Base-by-base conservation (phyloP, 108 stramenopile genomes). In the Epipyxis sp. region DNA sequence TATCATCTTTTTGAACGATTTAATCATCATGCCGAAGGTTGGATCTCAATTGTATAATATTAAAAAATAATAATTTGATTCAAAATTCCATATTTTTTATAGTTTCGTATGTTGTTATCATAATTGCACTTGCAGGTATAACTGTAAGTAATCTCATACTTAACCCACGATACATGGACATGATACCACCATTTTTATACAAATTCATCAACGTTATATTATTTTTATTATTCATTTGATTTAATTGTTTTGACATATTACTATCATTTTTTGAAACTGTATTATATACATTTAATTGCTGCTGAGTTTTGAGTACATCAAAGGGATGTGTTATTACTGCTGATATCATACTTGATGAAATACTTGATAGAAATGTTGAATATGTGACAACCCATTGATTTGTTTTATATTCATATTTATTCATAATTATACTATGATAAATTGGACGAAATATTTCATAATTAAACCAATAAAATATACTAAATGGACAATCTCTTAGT, bases 101-200 rank as follows among this genome's bases (percentile, higher is more conserved):
- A 40, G 88, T 78, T 78, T 96, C 95, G 76, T 96, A 96, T 59
- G 88, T 89, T 29, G 92, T 81, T 54, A 98, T 90, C 95, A 98
- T 98, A 61, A 95, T 91, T n/a, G 92, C 95, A 87, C 93, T 95
- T 0, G 92, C 91, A 2, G 97, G 97, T 32, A 91, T 94, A 0
- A 96, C 92, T 77, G 95, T 95, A 13, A 90, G 81, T 80, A 93
- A 86, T 34, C 97, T 69, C 10, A 95, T 82, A 40, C 69, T 61
- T 61, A 94, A 93, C 29, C 97, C 87, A 2, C 77, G 54, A 27
- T 86, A 82, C 35, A 87, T 58, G 16, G 77, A 82, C 10, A 54
- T 43, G 0, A 44, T 3, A 0, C 85, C 86, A 69, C 83, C 79
- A 39, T 41, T 32, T 10, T 45, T 34, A 1, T 76, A 45, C 39